Evolutionary conservation across 129 eudicot genomes (phyloP), one percentile per base, ranked within the genome.

Genomic region (Flaveria linearis): DNA sequence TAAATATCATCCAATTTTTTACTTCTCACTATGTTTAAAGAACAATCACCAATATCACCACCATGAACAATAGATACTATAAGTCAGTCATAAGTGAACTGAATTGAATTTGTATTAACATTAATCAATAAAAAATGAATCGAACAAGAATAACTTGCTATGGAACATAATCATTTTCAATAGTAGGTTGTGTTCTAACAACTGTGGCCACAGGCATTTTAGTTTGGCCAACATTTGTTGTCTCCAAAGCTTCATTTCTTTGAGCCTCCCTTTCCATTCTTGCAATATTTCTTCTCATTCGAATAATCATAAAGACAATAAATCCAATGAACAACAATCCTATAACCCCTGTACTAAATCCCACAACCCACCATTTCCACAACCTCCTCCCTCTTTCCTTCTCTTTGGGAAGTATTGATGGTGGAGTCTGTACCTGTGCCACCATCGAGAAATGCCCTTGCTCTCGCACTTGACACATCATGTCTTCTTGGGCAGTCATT

Each of bases 161-260:
- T 68, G 97, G 97, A 78, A 84, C 64, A 75, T 81, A 83, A 68
- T 82, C 91, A 81, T 82, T 78, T 66, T 93, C 97, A 84, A 93
- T 71, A 50, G 15, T 71, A 46, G 96, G 97, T 30, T 90, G 93
- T 18, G 98, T 93, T 88, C 98, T 90, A 73, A 89, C 81, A 64
- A 76, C 73, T 12, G 89, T 11, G 14, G 98, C 98, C 1, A 84
- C 26, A 73, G 98, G 98, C 97, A 93, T 83, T 87, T 78, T 93
- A 80, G 90, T 88, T 23, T 9, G 76, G 10, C 92, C 88, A 85
- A 93, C 76, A 88, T 89, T 84, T 55, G 82, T 63, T 42, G 85
- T 69, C n/a, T 74, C 85, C 84, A 93, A 80, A 52, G 62, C 84
- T 77, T 91, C 97, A 78, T 80, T 84, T 70, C 52, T 85, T 71